A percentile compares a stretch with the other conserved stretches of the same genome.
phyloP scores from a whole-genome alignment of 169 alveolate genomes.

The Besnoitia besnoiti region DNA sequence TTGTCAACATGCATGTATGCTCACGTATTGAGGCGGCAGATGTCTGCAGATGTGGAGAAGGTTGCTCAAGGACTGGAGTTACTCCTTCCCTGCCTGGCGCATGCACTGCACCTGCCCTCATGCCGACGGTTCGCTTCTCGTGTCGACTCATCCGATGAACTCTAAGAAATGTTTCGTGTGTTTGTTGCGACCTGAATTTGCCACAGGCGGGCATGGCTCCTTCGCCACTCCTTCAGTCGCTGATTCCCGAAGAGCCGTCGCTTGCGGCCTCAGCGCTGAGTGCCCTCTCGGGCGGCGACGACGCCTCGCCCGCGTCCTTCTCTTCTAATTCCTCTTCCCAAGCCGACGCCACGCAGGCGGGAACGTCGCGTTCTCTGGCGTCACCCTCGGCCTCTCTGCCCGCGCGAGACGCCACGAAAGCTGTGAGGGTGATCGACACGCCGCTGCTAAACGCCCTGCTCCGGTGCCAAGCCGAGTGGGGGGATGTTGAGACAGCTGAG shows the following conservation, averaged over 20 bases:
- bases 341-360: not conserved
- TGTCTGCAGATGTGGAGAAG: too few species aligned
- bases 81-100: too few species aligned
- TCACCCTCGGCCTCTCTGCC: not conserved
- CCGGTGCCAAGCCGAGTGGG: not conserved
- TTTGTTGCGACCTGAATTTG: too few species aligned
- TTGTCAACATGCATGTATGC: too few species aligned
- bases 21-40: too few species aligned
- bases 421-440: not conserved
- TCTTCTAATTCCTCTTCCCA: not conserved
- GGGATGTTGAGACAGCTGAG: constrained; percentile 18
- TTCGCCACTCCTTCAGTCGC: not conserved
- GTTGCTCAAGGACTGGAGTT: too few species aligned
- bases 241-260: not conserved
- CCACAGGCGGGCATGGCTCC: not conserved
- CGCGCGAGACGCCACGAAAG: not conserved
- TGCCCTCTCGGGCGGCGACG: not conserved
- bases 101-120: too few species aligned
- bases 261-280: not conserved
- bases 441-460: constrained; percentile 25
- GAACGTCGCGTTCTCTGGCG: not conserved
- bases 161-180: too few species aligned
- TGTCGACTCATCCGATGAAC: too few species aligned
- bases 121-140: too few species aligned
- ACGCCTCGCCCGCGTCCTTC: not conserved